These are phyloP conservation scores for Aureobasidium sp. DNA, from an alignment of 2,329 filamentous ascomycete species.

Conservation along the genomic window DNA sequence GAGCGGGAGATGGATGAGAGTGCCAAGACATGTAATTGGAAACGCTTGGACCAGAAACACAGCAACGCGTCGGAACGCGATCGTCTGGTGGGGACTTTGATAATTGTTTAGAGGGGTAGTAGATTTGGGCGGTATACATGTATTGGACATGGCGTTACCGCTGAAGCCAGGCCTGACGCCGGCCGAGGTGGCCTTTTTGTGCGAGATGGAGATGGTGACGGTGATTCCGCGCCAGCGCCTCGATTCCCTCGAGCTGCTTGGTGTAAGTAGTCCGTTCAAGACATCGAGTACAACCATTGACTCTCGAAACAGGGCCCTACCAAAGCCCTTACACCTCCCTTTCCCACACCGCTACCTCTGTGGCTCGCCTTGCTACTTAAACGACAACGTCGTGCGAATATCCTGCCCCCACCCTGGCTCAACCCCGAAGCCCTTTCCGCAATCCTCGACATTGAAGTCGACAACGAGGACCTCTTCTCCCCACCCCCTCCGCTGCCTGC, in stretches of 20 bases:
- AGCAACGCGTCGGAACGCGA: background rate
- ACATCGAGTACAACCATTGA: background rate
- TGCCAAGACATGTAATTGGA: constrained; percentile 1
- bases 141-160: constrained; percentile 47
- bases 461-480: constrained; percentile 62
- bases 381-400: constrained; percentile 87
- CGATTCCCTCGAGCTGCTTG: constrained; percentile 74
- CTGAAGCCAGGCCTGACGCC: constrained; percentile 64
- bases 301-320: constrained; percentile 58
- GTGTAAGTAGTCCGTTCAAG: constrained; percentile 51
- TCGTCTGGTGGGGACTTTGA: background rate
- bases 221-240: constrained; percentile 85
- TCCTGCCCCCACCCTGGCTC: constrained; percentile 84
- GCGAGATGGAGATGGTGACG: constrained; percentile 95
- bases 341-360: constrained; percentile 69
- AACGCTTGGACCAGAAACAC: background rate
- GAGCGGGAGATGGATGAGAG: background rate
- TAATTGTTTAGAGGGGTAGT: background rate
- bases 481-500: constrained; percentile 61
- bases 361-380: constrained; percentile 98
- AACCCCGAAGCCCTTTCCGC: constrained; percentile 63
- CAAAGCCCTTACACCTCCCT: constrained; percentile 67
- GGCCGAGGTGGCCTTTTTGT: constrained; percentile 84
- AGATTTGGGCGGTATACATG: background rate
- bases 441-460: constrained; percentile 75